A percentile compares a stretch with the other conserved stretches of the same genome.
phyloP scores from a whole-genome alignment of 495 filamentous ascomycete species.

The Gamarada debralockiae region DNA sequence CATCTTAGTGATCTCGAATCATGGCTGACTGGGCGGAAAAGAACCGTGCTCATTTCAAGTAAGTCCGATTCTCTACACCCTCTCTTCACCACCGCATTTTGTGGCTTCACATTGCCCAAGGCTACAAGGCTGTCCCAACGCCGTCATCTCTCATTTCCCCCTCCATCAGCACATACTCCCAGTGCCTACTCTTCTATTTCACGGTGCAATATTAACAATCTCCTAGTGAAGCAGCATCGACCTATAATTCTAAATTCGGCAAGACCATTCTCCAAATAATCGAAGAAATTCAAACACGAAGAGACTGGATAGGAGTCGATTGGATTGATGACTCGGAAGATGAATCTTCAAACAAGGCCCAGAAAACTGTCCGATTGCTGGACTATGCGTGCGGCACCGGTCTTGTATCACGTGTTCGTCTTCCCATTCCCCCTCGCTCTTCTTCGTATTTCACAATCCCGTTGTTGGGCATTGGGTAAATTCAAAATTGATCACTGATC shows the following conservation, averaged over 20 bases:
- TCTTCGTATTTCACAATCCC: not conserved
- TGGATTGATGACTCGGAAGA: conserved; percentile 17
- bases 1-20: too few species aligned
- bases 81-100: too few species aligned
- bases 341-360: conserved; percentile 4
- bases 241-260: conserved; percentile 23
- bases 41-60: too few species aligned
- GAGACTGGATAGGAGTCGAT: conserved; percentile 24
- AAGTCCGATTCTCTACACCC: too few species aligned
- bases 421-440: not conserved
- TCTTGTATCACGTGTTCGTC: conserved; percentile 24
- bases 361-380: conserved; percentile 11
- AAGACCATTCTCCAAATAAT: conserved; percentile 26
- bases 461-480: not conserved
- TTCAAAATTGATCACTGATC: not conserved
- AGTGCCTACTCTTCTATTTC: not conserved
- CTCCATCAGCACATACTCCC: conserved; percentile 20
- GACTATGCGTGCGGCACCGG: conserved; percentile 30
- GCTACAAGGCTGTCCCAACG: too few species aligned
- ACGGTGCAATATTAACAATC: too few species aligned
- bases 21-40: too few species aligned
- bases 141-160: conserved; percentile 28
- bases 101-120: too few species aligned
- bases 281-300: conserved; percentile 17
- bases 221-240: conserved; percentile 17